phyloP scores from a whole-genome alignment of 2,329 filamentous ascomycete genomes.

The Fusarium sp. region DNA sequence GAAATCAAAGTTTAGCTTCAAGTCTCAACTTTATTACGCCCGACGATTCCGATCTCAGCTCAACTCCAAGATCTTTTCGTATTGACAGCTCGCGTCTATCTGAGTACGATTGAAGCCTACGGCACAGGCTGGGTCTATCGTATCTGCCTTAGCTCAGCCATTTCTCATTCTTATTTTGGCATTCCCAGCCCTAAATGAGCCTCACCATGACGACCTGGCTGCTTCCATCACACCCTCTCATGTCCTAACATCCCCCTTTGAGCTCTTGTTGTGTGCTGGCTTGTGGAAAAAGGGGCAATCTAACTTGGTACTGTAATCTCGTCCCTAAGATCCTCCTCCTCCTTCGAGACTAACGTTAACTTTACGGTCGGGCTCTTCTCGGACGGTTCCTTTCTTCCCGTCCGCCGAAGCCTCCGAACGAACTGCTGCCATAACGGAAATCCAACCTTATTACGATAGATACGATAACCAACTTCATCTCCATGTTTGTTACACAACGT shows the following conservation, averaged over 20 bases:
- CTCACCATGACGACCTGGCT: slow-evolving; percentile 24
- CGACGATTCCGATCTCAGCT: slow-evolving; percentile 16
- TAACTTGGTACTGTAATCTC: background rate
- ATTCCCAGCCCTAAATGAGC: slow-evolving; percentile 29
- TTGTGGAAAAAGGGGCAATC: background rate
- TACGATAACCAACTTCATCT: slow-evolving; percentile 21
- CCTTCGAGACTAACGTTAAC: background rate
- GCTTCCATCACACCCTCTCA: slow-evolving; percentile 13
- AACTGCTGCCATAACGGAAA: slow-evolving; percentile 29
- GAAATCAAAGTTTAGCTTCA: slow-evolving; percentile 5
- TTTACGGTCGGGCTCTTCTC: slow-evolving; percentile 34
- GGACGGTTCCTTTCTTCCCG: slow-evolving; percentile 33
- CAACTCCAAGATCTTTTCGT: background rate
- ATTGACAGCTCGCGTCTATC: background rate
- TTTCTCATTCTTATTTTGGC: slow-evolving; percentile 5
- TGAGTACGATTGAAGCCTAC: background rate
- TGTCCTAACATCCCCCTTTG: background rate
- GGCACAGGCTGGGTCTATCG: background rate
- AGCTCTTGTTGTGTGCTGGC: background rate
- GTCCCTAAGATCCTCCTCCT: background rate
- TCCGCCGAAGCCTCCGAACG: slow-evolving; percentile 31
- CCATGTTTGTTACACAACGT: slow-evolving; percentile 24
- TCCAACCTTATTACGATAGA: slow-evolving; percentile 17
- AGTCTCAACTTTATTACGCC: slow-evolving; percentile 7
- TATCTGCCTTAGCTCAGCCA: background rate